Base-by-base conservation (phyloP, 2,329 filamentous ascomycete genomes). In the Exophiala sideris region DNA sequence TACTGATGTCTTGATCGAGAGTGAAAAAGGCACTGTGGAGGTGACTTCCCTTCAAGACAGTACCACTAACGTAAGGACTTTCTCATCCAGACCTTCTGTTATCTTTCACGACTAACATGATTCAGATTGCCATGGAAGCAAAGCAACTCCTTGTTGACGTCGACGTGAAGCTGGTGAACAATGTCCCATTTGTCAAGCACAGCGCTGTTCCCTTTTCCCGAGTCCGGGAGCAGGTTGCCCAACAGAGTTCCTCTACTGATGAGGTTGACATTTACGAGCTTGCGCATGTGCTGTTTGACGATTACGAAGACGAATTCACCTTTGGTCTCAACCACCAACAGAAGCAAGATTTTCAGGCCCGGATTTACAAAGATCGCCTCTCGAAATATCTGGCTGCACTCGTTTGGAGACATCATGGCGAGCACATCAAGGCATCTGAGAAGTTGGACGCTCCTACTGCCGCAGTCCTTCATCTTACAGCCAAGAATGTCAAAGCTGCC, bases 271-370 rank as follows among this genome's bases (percentile, higher is more conserved):
- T 94, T 1, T 99, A 95, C 94, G 82, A 89, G 57, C 77, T 99
- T 34, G 86, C 89, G 1, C 88, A 88, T 53, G 85, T 96, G 35
- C 79, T 99, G 3, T 99, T 96, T 66, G 77, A 84, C n/a, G 70
- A 75, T 8, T 71, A 76, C 16, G 69, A 76, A 33, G 72, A 76
- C 47, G 71, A 76, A 50, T 73, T 75, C 33, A 75, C 72, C 9
- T 67, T 66, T 3, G 70, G 70, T 34, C 68, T 77, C 18, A 73
- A 72, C 16, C 60, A 65, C 14, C 64, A 71, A 39, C 61, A 76
- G 46, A 68, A 69, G 36, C 51, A 67, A 1, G 68, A 71, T 36
- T 77, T 70, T 49, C 62, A 67, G 5, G 67, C 72, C 56, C 74
- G 74, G 16, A 74, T 78, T 49, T 76, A 73, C 50, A 78, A 77